Evolutionary conservation across 371 early-diverging fungal species (phyloP).

Genomic region (Actinomucor elegans): DNA sequence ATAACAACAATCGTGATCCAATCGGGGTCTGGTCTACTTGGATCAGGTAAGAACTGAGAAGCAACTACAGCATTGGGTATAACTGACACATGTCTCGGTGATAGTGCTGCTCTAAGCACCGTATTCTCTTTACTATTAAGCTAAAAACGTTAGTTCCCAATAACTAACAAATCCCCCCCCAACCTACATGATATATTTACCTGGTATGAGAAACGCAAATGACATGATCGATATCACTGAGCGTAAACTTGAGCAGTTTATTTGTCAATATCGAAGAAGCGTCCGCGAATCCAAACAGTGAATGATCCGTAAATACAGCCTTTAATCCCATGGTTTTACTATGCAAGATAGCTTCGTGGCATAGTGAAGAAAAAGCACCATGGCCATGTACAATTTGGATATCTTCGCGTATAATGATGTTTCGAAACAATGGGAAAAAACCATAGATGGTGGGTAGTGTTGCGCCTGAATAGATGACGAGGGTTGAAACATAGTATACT

Average conservation of each 20-base stretch:
- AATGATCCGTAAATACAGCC: constrained; percentile 98
- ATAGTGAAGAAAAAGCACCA: constrained; percentile 89
- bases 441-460: constrained; percentile 94
- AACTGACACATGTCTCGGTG: constrained; percentile 91
- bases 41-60: constrained; percentile 87
- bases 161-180: no score
- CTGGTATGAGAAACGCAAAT: constrained; percentile 99
- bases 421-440: constrained; percentile 88
- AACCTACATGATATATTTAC: no score
- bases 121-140: constrained; percentile 93
- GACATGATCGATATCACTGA: constrained; percentile 94
- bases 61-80: constrained; percentile 99
- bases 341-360: constrained; percentile 96
- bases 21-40: constrained; percentile 70
- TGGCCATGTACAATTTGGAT: constrained; percentile 99
- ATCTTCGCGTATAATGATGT: constrained; percentile 89
- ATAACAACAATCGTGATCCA: constrained; percentile 94
- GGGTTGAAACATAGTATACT: constrained; percentile 94
- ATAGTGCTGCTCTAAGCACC: constrained; percentile 89
- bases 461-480: constrained; percentile 86
- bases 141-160: background rate
- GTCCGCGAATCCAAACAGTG: constrained; percentile 96
- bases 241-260: constrained; percentile 91
- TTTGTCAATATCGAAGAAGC: constrained; percentile 93
- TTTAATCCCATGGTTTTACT: constrained; percentile 95